Conservation (phyloP, 495 filamentous ascomycete species). For the Lophium mytilinum region DNA sequence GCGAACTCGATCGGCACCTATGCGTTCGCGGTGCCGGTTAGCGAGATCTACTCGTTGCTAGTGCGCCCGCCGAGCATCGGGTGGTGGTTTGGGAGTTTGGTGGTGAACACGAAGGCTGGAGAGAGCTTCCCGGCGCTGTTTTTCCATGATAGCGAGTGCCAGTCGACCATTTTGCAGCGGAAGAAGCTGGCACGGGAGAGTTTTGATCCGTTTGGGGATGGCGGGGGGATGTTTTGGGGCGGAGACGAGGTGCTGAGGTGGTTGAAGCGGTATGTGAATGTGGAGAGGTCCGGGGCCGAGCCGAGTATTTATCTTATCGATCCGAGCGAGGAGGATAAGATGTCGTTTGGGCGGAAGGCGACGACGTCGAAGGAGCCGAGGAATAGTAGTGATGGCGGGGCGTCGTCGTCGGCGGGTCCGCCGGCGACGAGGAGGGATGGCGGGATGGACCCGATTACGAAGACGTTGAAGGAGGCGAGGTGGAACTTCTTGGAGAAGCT, state of each 20-base stretch:
- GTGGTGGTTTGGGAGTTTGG: conserved; percentile 95
- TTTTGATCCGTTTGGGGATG: conserved; percentile 85
- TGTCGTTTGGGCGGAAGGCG: conserved; percentile 64
- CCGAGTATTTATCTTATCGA: conserved; percentile 86
- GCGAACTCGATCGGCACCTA: conserved; percentile 69
- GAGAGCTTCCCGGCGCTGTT: conserved; percentile 93
- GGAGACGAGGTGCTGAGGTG: conserved; percentile 92
- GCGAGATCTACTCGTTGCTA: conserved; percentile 80
- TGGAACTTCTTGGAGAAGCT: conserved; percentile 95
- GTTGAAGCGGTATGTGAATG: conserved; percentile 71
- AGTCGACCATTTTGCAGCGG: conserved; percentile 88
- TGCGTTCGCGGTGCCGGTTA: conserved; percentile 85
- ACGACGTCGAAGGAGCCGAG: conserved; percentile 37
- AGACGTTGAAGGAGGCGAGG: conserved; percentile 87
- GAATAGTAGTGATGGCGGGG: conserved; percentile 25
- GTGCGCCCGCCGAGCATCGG: conserved; percentile 88
- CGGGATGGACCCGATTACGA: conserved; percentile 91
- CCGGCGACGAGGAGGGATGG: conserved; percentile 49
- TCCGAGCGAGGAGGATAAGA: conserved; percentile 71
- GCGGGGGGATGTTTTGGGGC: conserved; percentile 88
- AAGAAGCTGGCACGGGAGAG: conserved; percentile 71
- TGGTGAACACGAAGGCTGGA: conserved; percentile 83
- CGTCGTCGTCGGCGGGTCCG: conserved; percentile 6
- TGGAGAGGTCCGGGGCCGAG: conserved; percentile 77
- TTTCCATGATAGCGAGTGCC: conserved; percentile 95